A percentile compares a stretch with the other conserved stretches of the same genome.
phyloP scores from a whole-genome alignment of 129 eudicot species.

The Helianthus tuberosus region DNA sequence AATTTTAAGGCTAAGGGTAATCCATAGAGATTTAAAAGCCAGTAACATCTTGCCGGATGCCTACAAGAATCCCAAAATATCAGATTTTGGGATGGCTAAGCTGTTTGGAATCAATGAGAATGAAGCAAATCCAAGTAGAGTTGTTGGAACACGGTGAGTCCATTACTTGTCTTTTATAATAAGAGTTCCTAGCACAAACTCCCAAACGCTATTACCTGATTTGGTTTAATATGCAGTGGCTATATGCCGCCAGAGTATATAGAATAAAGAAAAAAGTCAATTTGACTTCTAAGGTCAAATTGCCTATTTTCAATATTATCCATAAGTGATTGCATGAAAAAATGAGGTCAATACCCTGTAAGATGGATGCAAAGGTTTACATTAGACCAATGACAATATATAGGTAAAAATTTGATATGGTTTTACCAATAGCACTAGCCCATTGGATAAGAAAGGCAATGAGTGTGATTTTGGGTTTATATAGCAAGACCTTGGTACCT shows the following conservation, averaged over 20 bases:
- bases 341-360: no score
- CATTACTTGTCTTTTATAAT: background rate
- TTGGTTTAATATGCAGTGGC: conserved; percentile 33
- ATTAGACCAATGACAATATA: no score
- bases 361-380: no score
- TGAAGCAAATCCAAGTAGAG: conserved; percentile 42
- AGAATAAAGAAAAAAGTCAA: no score
- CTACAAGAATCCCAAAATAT: conserved; percentile 42
- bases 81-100: conserved; percentile 60
- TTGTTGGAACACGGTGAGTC: conserved; percentile 53
- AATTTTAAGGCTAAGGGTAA: conserved; percentile 40
- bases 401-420: no score
- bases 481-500: no score
- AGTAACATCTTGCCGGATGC: conserved; percentile 45
- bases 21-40: conserved; percentile 53
- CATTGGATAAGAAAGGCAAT: no score
- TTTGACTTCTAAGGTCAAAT: no score
- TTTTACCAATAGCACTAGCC: no score
- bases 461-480: no score
- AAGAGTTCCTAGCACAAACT: background rate
- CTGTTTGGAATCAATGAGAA: conserved; percentile 34
- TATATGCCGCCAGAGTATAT: conserved; percentile 62
- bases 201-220: background rate
- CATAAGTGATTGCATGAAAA: no score
- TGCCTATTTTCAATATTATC: no score